Percentiles rank a stretch among this genome's conserved stretches.
These are phyloP conservation scores for Schoenoplectus triqueter DNA, from an alignment of 202 grass and related monocot genomes.

Conservation along the genomic window DNA sequence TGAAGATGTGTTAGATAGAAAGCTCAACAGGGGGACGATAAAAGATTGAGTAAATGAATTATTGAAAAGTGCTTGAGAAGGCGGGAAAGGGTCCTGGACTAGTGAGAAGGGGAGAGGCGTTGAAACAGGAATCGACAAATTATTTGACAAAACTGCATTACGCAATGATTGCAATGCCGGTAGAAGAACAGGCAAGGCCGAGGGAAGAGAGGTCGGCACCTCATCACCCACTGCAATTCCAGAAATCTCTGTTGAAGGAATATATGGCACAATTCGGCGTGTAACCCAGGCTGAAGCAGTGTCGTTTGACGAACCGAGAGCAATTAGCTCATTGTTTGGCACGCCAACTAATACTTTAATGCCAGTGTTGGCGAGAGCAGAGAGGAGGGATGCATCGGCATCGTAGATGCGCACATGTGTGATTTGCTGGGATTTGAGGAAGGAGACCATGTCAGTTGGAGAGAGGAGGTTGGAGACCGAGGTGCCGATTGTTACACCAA, in stretches of 20 bases:
- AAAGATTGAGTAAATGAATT: conserved; percentile 62
- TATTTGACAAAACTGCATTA: conserved; percentile 59
- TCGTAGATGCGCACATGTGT: conserved; percentile 84
- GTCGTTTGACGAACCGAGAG: conserved; percentile 69
- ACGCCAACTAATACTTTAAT: conserved; percentile 71
- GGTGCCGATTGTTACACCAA: conserved; percentile 93
- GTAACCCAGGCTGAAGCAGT: conserved; percentile 68
- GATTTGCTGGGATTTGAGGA: conserved; percentile 78
- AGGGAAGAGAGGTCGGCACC: conserved; percentile 70
- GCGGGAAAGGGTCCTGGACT: conserved; percentile 80
- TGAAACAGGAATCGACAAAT: conserved; percentile 78
- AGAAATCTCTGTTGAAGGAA: conserved; percentile 52
- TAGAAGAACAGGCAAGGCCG: conserved; percentile 72
- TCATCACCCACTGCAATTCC: conserved; percentile 89
- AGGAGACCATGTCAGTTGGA: conserved; percentile 67
- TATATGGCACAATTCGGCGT: conserved; percentile 64
- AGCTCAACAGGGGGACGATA: conserved; percentile 65
- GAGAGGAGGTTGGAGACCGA: conserved; percentile 78
- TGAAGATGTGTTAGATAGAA: conserved; percentile 71
- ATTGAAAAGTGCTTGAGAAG: conserved; percentile 97
- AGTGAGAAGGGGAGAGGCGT: conserved; percentile 89
- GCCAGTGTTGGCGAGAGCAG: conserved; percentile 60
- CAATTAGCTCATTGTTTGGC: conserved; percentile 87
- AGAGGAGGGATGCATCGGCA: conserved; percentile 66
- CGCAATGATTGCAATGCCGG: conserved; percentile 67